Percentiles rank a stretch among this genome's conserved stretches.
Conservation (phyloP, 805 yeast species). For the Lachancea mirantina region DNA sequence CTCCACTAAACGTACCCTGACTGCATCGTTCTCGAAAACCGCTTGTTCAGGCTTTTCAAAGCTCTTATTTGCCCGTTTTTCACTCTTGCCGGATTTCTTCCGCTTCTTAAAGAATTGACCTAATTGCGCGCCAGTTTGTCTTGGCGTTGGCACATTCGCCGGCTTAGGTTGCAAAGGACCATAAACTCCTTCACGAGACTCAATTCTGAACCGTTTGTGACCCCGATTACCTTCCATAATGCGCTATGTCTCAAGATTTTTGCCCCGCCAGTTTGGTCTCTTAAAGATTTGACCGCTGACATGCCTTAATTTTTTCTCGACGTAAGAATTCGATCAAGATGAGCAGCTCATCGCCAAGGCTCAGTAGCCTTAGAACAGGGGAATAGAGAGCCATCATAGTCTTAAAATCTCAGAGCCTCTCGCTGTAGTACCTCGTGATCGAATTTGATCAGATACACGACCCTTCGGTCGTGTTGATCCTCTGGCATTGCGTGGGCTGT, state of each 20-base stretch:
- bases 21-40: constrained; percentile 6
- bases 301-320: no score
- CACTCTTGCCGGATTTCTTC: neutral
- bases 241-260: no score
- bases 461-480: constrained; percentile 49
- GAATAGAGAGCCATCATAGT: neutral
- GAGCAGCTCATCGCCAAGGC: no score
- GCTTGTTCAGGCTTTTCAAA: neutral
- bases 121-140: neutral
- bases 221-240: no score
- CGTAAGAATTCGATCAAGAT: no score
- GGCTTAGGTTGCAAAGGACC: constrained; percentile 14
- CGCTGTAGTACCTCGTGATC: constrained; percentile 50
- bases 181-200: neutral
- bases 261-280: no score
- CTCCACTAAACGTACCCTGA: constrained; percentile 3
- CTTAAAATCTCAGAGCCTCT: constrained; percentile 39
- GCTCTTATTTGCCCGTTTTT: no score
- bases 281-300: no score
- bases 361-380: no score
- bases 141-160: constrained; percentile 10
- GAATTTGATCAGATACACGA: constrained; percentile 71
- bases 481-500: constrained; percentile 72
- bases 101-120: neutral
- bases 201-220: neutral